Percentiles rank a stretch among this genome's conserved stretches.
These are phyloP conservation scores for Teratosphaeria viscida DNA, from an alignment of 2,329 filamentous ascomycete genomes.

Conservation along the genomic window DNA sequence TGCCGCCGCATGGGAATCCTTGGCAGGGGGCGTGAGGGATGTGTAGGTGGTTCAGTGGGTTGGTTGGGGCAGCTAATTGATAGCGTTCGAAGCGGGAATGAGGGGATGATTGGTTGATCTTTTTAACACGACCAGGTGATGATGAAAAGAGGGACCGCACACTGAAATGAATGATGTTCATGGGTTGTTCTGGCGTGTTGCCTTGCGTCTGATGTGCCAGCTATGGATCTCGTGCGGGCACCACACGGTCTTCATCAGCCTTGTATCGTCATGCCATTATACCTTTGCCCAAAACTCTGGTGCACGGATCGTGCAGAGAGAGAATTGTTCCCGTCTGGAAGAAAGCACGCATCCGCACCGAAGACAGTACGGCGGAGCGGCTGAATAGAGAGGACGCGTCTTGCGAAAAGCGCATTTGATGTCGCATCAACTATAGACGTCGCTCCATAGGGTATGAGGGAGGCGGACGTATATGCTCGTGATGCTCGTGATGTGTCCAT, in stretches of 20 bases:
- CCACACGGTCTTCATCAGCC: no score
- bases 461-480: constrained; percentile 18
- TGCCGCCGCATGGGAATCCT: background rate
- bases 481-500: constrained; percentile 3
- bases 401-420: constrained; percentile 3
- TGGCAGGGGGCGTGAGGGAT: background rate
- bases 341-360: background rate
- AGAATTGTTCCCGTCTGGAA: background rate
- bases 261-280: no score
- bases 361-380: background rate
- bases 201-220: no score
- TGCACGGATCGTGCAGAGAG: background rate
- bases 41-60: background rate
- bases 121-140: no score
- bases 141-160: no score
- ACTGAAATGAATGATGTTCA: no score
- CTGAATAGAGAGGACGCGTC: constrained; percentile 7
- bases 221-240: no score
- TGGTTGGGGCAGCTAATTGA: background rate
- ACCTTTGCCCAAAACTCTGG: background rate
- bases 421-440: constrained; percentile 21
- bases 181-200: no score
- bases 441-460: constrained; percentile 10
- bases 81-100: background rate
- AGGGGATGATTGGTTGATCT: background rate